phyloP scores from a whole-genome alignment of 441 rosid species.

The Bocquillonia castaneifolia region DNA sequence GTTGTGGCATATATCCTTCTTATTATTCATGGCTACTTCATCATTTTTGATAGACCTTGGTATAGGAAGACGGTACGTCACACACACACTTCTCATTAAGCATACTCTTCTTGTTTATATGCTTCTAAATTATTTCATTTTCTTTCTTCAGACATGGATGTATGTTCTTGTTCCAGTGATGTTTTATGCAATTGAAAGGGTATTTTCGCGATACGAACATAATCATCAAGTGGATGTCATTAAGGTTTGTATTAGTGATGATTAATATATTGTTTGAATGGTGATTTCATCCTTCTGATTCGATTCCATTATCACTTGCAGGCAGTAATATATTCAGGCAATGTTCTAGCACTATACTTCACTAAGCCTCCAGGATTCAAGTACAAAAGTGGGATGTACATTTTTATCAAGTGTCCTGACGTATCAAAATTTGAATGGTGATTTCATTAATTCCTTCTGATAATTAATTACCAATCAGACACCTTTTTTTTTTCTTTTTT shows the following conservation, averaged over 20 bases:
- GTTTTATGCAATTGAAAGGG: constrained; percentile 58
- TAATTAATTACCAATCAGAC: neutral
- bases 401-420: constrained; percentile 82
- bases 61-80: constrained; percentile 55
- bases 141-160: constrained; percentile 79
- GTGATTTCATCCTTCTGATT: neutral
- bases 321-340: constrained; percentile 86
- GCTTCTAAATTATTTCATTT: neutral
- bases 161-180: constrained; percentile 54
- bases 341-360: constrained; percentile 80
- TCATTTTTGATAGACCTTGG: constrained; percentile 62
- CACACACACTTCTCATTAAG: neutral
- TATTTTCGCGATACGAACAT: constrained; percentile 43
- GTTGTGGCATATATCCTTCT: constrained; percentile 57
- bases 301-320: constrained; percentile 24
- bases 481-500: too few species aligned
- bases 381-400: constrained; percentile 91
- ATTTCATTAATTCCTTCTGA: neutral
- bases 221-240: constrained; percentile 59
- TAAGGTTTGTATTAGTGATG: constrained; percentile 42
- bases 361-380: constrained; percentile 75
- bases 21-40: constrained; percentile 64
- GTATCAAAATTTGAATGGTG: constrained; percentile 80
- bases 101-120: neutral
- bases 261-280: neutral